These are phyloP conservation scores for Glycine latifolia DNA, from an alignment of 306 rosid genomes.

Conservation along the genomic window DNA sequence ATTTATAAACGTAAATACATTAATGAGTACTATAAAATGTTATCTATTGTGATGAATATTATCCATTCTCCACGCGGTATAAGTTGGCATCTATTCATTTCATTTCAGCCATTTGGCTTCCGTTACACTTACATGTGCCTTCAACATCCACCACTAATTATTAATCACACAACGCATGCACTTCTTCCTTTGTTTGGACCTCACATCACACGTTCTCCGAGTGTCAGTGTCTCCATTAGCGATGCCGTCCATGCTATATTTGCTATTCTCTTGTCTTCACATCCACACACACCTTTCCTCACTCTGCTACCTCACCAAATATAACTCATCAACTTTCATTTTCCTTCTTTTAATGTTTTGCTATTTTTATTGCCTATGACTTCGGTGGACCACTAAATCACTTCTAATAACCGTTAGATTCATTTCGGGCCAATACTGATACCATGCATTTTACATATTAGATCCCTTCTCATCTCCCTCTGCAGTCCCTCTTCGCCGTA, in stretches of 20 bases:
- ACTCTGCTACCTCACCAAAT: background rate
- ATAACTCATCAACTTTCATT: background rate
- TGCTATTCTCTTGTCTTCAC: too few relatives aligned
- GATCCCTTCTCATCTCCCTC: too few relatives aligned
- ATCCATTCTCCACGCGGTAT: conserved; percentile 1
- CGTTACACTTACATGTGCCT: conserved; percentile 2
- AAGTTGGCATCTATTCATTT: background rate
- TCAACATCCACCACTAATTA: background rate
- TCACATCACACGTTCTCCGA: background rate
- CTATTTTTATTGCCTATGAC: background rate
- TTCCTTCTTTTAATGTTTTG: background rate
- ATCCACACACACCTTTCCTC: too few relatives aligned
- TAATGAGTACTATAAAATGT: too few relatives aligned
- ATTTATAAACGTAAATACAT: too few relatives aligned
- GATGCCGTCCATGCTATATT: conserved; percentile 21
- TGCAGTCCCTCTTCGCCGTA: too few relatives aligned
- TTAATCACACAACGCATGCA: background rate
- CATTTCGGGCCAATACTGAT: too few relatives aligned
- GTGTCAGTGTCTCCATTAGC: conserved; percentile 13
- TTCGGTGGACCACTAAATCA: too few relatives aligned
- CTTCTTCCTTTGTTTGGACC: background rate
- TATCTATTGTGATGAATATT: too few relatives aligned
- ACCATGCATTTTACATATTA: too few relatives aligned
- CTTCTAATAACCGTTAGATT: too few relatives aligned
- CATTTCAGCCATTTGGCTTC: background rate